Percentiles rank a stretch among this genome's conserved stretches.
These are phyloP conservation scores for Parietaria judaica DNA, from an alignment of 306 rosid species.

Conservation along the genomic window DNA sequence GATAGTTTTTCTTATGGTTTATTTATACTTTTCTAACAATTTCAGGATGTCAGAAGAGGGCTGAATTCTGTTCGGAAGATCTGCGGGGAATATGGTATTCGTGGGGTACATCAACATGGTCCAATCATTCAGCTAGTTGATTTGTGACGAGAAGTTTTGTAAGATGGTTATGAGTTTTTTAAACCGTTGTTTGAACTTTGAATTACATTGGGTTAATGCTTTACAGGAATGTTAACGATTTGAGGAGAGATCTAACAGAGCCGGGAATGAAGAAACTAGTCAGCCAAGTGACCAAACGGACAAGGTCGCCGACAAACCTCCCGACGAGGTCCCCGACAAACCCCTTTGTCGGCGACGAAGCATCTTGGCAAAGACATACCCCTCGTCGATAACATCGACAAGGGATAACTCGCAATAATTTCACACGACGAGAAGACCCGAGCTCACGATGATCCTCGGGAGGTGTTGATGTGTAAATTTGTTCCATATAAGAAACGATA, in stretches of 20 bases:
- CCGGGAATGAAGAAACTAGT: slow-evolving; percentile 25
- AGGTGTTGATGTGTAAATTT: no score
- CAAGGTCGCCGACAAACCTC: no score
- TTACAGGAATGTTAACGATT: slow-evolving; percentile 58
- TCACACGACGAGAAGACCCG: no score
- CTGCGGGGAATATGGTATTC: slow-evolving; percentile 53
- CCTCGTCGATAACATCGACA: no score
- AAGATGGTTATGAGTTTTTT: no score
- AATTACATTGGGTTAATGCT: slow-evolving; percentile 2
- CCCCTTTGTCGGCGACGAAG: no score
- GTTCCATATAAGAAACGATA: no score
- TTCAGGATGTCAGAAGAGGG: slow-evolving; percentile 94
- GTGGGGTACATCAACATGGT: slow-evolving; percentile 88
- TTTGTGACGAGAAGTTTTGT: slow-evolving; percentile 78
- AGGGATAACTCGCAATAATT: no score
- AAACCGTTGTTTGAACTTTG: neutral
- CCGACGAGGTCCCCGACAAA: no score
- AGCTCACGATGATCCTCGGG: no score
- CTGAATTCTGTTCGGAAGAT: slow-evolving; percentile 82
- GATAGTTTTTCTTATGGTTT: neutral
- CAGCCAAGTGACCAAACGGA: slow-evolving; percentile 62
- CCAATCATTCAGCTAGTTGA: slow-evolving; percentile 89
- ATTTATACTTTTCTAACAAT: slow-evolving; percentile 8
- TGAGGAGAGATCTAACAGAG: slow-evolving; percentile 44
- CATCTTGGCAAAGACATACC: no score